Base-by-base conservation (phyloP, 2,329 filamentous ascomycete species). In the Fusarium torreyae region DNA sequence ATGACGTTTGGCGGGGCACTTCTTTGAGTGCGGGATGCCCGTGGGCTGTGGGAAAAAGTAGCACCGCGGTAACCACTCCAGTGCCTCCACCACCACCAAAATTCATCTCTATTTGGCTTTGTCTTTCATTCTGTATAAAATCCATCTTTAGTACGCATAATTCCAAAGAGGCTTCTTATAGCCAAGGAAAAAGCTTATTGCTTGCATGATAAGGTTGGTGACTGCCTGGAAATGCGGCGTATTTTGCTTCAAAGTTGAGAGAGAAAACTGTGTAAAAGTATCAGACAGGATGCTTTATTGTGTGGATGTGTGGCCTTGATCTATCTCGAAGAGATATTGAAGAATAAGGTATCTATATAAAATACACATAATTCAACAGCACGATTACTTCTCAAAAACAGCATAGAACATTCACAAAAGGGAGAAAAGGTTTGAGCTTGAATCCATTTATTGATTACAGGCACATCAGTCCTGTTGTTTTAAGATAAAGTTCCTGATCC, bases 1-100 rank as follows among this genome's bases (percentile, higher is more conserved):
- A 73, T 74, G 70, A 74, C 71, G 70, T 66, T 62, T 68, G 60
- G 71, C 50, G 71, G 71, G 69, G 71, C 52, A 70, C 46, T 26
- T 57, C 28, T 36, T 28, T 18, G 17, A 42, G 18, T 53, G 18
- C 31, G 28, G 10, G 28, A 31, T 31, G 28, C 28, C 10, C 4
- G 28, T 31, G 63, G 34, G 26, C 45, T 50, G 14, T 50, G 49
- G 33, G 40, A 40, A 62, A 66, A 64, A 52, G 31, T 62, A 44
- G 45, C 28, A 55, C 50, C 31, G 57, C 15, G 42, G 22, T 11
- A 17, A 15, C 11, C 24, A 42, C 5, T 24, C 22, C 18, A 20
- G 18, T 20, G 18, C 18, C 15, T 31, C 49, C 5, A 34, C 18
- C 28, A 20, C n/a, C 42, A 38, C 20, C 40, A 44, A 34, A 46